These are phyloP conservation scores for Plasmodium inui DNA, from an alignment of 169 alveolate genomes.

Conservation along the genomic window DNA sequence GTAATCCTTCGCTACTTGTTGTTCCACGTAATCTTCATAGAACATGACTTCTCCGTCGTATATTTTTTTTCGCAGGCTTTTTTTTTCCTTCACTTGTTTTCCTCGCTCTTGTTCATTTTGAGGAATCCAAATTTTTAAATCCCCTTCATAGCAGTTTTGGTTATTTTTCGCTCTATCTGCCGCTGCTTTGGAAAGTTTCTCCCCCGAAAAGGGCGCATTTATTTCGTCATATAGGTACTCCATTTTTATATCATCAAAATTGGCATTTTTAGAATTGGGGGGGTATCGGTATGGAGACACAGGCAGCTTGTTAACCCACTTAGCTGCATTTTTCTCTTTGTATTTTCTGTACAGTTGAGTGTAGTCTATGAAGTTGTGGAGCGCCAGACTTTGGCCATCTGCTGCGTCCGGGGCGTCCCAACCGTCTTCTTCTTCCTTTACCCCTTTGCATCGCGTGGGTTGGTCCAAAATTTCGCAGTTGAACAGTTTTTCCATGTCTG, in stretches of 20 bases:
- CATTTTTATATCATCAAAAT: slow-evolving; percentile 58
- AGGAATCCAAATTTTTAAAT: slow-evolving; percentile 28
- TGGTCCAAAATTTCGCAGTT: slow-evolving; percentile 24
- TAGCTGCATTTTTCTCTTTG: slow-evolving; percentile 31
- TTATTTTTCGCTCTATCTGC: neutral
- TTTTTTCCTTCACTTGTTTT: slow-evolving; percentile 12
- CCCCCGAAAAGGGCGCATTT: neutral
- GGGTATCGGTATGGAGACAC: slow-evolving; percentile 61
- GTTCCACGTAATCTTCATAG: slow-evolving; percentile 68
- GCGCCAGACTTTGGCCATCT: neutral
- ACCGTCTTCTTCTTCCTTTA: neutral
- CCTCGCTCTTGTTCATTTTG: neutral
- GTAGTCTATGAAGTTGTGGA: slow-evolving; percentile 19
- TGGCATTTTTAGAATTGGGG: slow-evolving; percentile 3
- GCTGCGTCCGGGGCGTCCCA: neutral
- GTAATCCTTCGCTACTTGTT: slow-evolving; percentile 66
- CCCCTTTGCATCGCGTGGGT: neutral
- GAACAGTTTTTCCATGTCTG: slow-evolving; percentile 30
- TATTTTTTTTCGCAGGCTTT: slow-evolving; percentile 76
- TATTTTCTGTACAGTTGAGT: slow-evolving; percentile 45
- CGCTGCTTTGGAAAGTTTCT: neutral
- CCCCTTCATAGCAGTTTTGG: slow-evolving; percentile 17
- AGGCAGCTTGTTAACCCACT: slow-evolving; percentile 38
- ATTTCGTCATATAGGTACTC: slow-evolving; percentile 28
- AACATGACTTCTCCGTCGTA: slow-evolving; percentile 82